Evolutionary conservation across 2,329 filamentous ascomycete species (phyloP).

Genomic region (Microdochium bolleyi): DNA sequence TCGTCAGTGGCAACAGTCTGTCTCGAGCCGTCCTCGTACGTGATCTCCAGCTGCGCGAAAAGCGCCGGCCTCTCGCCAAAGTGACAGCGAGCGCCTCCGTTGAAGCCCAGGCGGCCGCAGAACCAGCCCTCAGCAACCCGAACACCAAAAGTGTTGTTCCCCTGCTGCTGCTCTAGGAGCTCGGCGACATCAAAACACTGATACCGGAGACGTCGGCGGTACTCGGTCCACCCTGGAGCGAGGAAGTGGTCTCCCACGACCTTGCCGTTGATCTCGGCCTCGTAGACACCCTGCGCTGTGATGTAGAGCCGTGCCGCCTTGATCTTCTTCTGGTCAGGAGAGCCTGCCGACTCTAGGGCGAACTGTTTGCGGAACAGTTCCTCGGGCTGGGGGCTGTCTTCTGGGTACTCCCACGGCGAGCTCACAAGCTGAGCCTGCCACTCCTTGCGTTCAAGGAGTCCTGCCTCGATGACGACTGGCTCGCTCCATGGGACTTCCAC

Average conservation of each 20-base stretch:
- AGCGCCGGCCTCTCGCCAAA: constrained; percentile 22
- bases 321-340: too few relatives aligned
- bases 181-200: constrained; percentile 32
- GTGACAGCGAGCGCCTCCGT: constrained; percentile 15
- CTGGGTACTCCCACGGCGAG: constrained; percentile 17
- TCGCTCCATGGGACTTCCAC: constrained; percentile 17
- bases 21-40: constrained; percentile 6
- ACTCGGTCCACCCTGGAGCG: constrained; percentile 36
- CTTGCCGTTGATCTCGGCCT: constrained; percentile 27
- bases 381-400: constrained; percentile 16
- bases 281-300: constrained; percentile 26
- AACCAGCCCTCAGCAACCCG: constrained; percentile 47
- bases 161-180: constrained; percentile 19
- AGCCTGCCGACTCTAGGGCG: not conserved
- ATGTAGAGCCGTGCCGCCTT: constrained; percentile 19
- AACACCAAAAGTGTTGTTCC: constrained; percentile 31
- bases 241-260: constrained; percentile 19
- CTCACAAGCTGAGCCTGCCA: constrained; percentile 17
- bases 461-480: constrained; percentile 25
- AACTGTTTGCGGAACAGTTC: constrained; percentile 25
- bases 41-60: constrained; percentile 19
- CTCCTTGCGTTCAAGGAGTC: constrained; percentile 22
- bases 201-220: constrained; percentile 32
- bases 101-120: constrained; percentile 26
- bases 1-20: constrained; percentile 16